Evolutionary conservation across 345 rosid genomes (phyloP).

Genomic region (Kernera saxatilis): DNA sequence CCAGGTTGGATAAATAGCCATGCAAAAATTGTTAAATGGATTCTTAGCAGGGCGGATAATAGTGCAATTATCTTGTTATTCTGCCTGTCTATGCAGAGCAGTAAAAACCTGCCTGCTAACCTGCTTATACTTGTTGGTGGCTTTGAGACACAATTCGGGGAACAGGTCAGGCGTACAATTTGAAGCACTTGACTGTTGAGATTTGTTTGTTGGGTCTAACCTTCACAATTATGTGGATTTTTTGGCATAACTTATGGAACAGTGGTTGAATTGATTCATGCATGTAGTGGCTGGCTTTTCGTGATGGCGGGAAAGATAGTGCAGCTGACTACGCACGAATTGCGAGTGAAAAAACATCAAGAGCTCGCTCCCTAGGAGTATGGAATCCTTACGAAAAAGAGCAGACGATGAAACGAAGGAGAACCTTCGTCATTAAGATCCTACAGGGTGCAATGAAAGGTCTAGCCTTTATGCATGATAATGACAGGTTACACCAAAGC

Average conservation of each 20-base stretch:
- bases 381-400: conserved; percentile 67
- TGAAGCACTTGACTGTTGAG: conserved; percentile 12
- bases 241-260: conserved; percentile 8
- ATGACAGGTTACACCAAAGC: conserved; percentile 93
- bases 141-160: conserved; percentile 85
- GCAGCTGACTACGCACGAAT: conserved; percentile 76
- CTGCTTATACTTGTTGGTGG: conserved; percentile 75
- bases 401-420: conserved; percentile 46
- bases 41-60: neutral
- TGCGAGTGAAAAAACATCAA: conserved; percentile 58
- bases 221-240: conserved; percentile 6
- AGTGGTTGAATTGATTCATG: conserved; percentile 24
- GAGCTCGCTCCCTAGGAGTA: conserved; percentile 30
- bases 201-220: neutral
- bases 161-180: conserved; percentile 55
- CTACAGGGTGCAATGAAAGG: conserved; percentile 75
- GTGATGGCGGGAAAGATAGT: conserved; percentile 73
- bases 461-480: conserved; percentile 78
- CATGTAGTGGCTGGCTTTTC: conserved; percentile 88
- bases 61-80: neutral
- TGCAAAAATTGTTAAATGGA: conserved; percentile 14
- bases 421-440: conserved; percentile 53
- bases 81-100: conserved; percentile 48
- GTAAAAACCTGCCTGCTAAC: conserved; percentile 56
- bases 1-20: conserved; percentile 48